These are phyloP conservation scores for Pichia sp. DNA, from an alignment of 1,139 yeast species.

Conservation along the genomic window DNA sequence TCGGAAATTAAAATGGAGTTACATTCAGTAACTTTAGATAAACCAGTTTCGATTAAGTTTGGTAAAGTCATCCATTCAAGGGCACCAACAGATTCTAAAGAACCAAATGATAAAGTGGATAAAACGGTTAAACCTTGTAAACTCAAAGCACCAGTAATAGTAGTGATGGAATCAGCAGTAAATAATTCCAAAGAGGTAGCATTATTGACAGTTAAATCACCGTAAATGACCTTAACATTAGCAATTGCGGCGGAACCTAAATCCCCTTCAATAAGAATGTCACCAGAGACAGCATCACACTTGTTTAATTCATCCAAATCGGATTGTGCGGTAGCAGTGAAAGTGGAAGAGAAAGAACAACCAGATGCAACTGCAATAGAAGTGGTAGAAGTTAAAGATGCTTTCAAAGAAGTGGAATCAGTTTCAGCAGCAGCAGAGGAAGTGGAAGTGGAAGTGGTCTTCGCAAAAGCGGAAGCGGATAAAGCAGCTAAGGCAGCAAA, in stretches of 20 bases:
- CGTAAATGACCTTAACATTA: slow-evolving; percentile 62
- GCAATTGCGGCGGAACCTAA: slow-evolving; percentile 47
- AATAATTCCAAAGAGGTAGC: slow-evolving; percentile 55
- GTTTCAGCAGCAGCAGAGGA: not conserved
- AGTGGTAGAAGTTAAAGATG: slow-evolving; percentile 28
- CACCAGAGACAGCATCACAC: slow-evolving; percentile 79
- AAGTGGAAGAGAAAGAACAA: slow-evolving; percentile 40
- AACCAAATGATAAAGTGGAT: slow-evolving; percentile 64
- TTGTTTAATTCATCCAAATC: slow-evolving; percentile 66
- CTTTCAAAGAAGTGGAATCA: slow-evolving; percentile 17
- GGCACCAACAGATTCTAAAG: slow-evolving; percentile 72
- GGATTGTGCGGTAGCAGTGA: slow-evolving; percentile 68
- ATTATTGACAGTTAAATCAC: slow-evolving; percentile 60
- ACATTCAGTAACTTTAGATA: slow-evolving; percentile 73
- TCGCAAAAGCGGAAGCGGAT: slow-evolving; percentile 7
- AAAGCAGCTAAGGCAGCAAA: slow-evolving; percentile 9
- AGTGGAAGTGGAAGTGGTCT: not conserved
- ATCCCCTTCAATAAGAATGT: slow-evolving; percentile 57
- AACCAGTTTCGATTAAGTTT: slow-evolving; percentile 61
- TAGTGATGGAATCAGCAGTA: slow-evolving; percentile 69
- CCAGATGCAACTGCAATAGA: slow-evolving; percentile 42
- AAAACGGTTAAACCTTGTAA: slow-evolving; percentile 62
- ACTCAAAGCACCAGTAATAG: slow-evolving; percentile 62
- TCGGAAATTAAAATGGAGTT: slow-evolving; percentile 71
- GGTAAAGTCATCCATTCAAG: slow-evolving; percentile 79